Evolutionary conservation across 768 basidiomycete genomes (phyloP), one percentile per base, ranked within the genome.

Genomic region (Pleurotus tuber-regium): DNA sequence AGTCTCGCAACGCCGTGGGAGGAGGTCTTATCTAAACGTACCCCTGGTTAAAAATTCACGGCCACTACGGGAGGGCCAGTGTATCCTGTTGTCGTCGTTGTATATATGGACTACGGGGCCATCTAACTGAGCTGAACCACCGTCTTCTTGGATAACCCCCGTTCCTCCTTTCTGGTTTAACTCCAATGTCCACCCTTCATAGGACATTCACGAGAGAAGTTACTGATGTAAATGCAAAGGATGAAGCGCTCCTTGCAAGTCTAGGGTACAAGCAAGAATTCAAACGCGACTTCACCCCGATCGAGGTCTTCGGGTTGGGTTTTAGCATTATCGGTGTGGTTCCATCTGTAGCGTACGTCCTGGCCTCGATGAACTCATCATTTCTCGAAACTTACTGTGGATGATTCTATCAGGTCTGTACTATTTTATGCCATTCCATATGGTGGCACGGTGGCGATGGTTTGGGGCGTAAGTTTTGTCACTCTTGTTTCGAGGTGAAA

Each of bases 361-460:
- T 23, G 29, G 26, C 38, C 12, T 11, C 40, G 4, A 19, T n/a
- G 25, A n/a, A 35, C 39, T 52, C 24, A 24, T n/a, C 38, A 9
- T 41, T 30, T 43, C 23, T 30, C 12, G n/a, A n/a, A n/a, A n/a
- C n/a, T n/a, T n/a, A n/a, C n/a, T n/a, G n/a, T n/a, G n/a, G n/a
- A 23, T 43, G 25, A 31, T 29, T 21, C 40, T 43, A 16, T 39
- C 50, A 62, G 59, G 11, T 57, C 64, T n/a, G 61, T 64, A 4
- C 39, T 65, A 24, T 43, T 58, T 21, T 72, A 68, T 51, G 66
- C 74, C 1, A 57, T 76, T 16, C 76, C 75, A 1, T 73, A 78
- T 62, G 78, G 78, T 8, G 77, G 76, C 1, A 64, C 75, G 1
- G 68, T 71, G 1, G 64, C 72, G 8, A 72, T 78, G 72, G 71